Conservation (phyloP, 768 basidiomycete species). For the Podaxis sp. region DNA sequence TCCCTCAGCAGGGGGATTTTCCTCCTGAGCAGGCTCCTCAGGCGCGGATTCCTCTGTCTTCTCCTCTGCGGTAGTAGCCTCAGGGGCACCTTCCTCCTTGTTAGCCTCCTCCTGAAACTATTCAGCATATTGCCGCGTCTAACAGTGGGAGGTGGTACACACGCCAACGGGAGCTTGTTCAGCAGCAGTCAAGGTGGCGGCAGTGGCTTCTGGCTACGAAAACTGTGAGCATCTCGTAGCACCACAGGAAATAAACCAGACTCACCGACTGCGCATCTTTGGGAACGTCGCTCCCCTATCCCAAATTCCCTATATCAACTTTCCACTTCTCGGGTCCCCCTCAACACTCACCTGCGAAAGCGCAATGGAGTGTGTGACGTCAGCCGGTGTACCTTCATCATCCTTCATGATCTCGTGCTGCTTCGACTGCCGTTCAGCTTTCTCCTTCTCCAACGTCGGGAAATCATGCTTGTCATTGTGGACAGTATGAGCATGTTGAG, state of each 20-base stretch:
- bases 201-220: neutral
- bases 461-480: slow-evolving; percentile 34
- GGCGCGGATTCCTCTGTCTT: neutral
- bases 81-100: neutral
- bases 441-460: slow-evolving; percentile 21
- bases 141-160: neutral
- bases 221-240: neutral
- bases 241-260: neutral
- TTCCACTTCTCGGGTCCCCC: neutral
- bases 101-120: neutral
- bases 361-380: slow-evolving; percentile 28
- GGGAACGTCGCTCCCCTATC: slow-evolving; percentile 24
- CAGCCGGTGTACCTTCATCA: slow-evolving; percentile 34
- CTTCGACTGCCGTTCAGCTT: slow-evolving; percentile 14
- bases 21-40: neutral
- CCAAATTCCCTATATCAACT: neutral
- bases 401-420: slow-evolving; percentile 29
- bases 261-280: slow-evolving; percentile 24
- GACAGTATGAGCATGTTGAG: slow-evolving; percentile 19
- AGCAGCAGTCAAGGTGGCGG: neutral
- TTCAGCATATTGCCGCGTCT: neutral
- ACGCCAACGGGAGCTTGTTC: slow-evolving; percentile 4
- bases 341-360: slow-evolving; percentile 25
- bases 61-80: neutral
- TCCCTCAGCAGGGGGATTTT: neutral